A percentile compares a stretch with the other conserved stretches of the same genome.
These are phyloP conservation scores for Huntiella savannae DNA, from an alignment of 2,329 filamentous ascomycete genomes.

Conservation along the genomic window DNA sequence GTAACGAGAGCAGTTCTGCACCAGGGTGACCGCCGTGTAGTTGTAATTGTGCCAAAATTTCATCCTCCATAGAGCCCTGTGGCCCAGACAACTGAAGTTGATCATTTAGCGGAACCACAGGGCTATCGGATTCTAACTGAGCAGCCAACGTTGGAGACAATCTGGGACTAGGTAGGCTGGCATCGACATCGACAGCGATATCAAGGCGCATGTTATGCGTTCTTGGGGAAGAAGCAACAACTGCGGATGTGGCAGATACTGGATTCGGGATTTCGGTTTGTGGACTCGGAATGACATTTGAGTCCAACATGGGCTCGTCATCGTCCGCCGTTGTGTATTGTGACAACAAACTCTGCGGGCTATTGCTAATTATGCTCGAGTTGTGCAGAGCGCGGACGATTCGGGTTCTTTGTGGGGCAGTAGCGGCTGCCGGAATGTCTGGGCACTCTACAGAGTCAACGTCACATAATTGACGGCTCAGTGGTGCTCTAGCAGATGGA, in stretches of 20 bases:
- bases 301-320: background rate
- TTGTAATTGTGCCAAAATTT: conserved; percentile 4
- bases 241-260: background rate
- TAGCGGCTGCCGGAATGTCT: too few relatives aligned
- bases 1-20: conserved; percentile 55
- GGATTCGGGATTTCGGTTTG: too few relatives aligned
- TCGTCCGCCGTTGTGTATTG: conserved; percentile 12
- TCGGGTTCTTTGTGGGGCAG: too few relatives aligned
- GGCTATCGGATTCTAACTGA: conserved; percentile 24
- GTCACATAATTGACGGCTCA: too few relatives aligned
- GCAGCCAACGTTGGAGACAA: conserved; percentile 81
- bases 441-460: too few relatives aligned
- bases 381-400: too few relatives aligned
- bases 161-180: conserved; percentile 83
- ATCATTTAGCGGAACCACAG: conserved; percentile 24
- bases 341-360: too few relatives aligned
- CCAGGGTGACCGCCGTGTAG: conserved; percentile 1
- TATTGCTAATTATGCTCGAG: too few relatives aligned
- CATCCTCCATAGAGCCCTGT: conserved; percentile 1
- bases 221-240: too few relatives aligned
- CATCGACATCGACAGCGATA: conserved; percentile 42
- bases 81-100: conserved; percentile 16
- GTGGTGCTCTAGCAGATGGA: background rate
- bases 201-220: conserved; percentile 1
- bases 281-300: too few relatives aligned